Conservation (phyloP, 495 filamentous ascomycete genomes). For the Neurospora terricola region DNA sequence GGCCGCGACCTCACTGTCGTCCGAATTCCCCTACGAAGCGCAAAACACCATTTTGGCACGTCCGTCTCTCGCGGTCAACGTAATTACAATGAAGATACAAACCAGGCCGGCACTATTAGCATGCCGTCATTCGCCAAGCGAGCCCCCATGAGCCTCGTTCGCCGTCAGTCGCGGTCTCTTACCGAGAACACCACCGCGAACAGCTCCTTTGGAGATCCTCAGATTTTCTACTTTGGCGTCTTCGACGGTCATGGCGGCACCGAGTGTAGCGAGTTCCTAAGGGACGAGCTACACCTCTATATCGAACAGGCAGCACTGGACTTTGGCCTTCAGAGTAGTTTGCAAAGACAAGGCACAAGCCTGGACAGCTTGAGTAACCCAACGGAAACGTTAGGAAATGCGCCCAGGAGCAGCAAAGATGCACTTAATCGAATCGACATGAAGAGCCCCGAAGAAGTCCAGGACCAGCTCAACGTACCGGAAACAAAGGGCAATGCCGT, state of each 20-base stretch:
- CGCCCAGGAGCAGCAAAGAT: background rate
- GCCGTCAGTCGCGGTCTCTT: conserved; percentile 25
- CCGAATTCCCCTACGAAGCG: conserved; percentile 85
- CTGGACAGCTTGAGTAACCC: background rate
- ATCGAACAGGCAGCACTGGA: conserved; percentile 67
- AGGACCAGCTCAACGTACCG: conserved; percentile 20
- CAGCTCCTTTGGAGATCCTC: conserved; percentile 73
- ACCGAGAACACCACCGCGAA: conserved; percentile 56
- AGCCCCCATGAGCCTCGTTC: conserved; percentile 58
- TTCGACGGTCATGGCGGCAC: conserved; percentile 94
- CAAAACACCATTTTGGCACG: conserved; percentile 91
- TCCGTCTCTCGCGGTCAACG: conserved; percentile 69
- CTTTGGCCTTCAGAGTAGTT: conserved; percentile 65
- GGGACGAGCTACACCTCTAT: conserved; percentile 76
- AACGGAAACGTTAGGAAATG: conserved; percentile 5
- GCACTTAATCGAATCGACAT: conserved; percentile 26
- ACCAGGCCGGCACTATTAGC: conserved; percentile 89
- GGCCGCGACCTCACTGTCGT: conserved; percentile 87
- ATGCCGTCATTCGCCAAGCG: conserved; percentile 86
- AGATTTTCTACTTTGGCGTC: conserved; percentile 93
- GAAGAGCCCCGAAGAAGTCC: conserved; percentile 27
- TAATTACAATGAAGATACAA: conserved; percentile 84
- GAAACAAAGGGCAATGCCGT: conserved; percentile 17
- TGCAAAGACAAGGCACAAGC: conserved; percentile 28
- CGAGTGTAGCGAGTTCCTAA: conserved; percentile 80